Evolutionary conservation across 176 grass and related monocot species (phyloP).

Genomic region (bread wheat (Triticum aestivum)): DNA sequence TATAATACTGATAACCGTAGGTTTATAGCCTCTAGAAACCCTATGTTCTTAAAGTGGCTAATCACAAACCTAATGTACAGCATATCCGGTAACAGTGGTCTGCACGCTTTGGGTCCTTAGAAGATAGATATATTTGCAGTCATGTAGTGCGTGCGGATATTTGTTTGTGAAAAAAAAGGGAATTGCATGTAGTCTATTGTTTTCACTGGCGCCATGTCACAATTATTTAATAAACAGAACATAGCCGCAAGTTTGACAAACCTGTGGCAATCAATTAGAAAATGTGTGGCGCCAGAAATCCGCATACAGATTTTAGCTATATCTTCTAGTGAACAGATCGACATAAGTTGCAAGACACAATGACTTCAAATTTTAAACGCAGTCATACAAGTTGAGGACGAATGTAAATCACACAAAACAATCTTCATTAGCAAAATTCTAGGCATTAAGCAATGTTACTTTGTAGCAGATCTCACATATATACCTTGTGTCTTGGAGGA

Average conservation of each 20-base stretch:
- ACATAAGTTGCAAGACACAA: background rate
- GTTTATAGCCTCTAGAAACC: too few species aligned
- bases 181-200: too few species aligned
- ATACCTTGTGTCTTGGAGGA: background rate
- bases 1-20: too few species aligned
- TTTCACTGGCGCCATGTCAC: too few species aligned
- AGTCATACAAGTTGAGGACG: background rate
- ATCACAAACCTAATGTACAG: background rate
- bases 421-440: background rate
- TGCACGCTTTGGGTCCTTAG: too few species aligned
- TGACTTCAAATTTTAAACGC: background rate
- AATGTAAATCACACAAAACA: background rate
- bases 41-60: background rate
- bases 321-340: background rate
- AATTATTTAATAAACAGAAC: background rate
- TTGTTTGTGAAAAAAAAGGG: too few species aligned
- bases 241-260: background rate
- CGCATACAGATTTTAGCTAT: background rate
- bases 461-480: background rate
- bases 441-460: background rate
- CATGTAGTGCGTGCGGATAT: too few species aligned
- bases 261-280: background rate
- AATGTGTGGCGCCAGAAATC: background rate
- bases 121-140: too few species aligned
- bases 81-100: background rate